These are phyloP conservation scores for Arachnomyces sp. DNA, from an alignment of 2,329 filamentous ascomycete species.

Conservation along the genomic window DNA sequence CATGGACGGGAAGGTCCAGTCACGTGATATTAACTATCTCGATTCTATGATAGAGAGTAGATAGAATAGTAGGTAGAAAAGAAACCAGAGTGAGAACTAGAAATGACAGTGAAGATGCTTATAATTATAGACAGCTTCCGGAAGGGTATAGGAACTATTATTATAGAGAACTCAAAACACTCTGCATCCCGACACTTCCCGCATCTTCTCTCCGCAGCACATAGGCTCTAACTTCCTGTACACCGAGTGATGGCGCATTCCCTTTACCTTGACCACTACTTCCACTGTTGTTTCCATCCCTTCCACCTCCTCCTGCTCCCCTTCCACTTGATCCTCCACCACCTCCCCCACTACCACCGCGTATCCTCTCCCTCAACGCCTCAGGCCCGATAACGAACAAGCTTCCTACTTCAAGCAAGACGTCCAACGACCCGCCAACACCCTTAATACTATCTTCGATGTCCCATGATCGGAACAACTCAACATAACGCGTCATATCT, in stretches of 20 bases:
- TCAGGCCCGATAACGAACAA: slow-evolving; percentile 88
- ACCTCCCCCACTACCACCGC: slow-evolving; percentile 43
- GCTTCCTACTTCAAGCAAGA: slow-evolving; percentile 87
- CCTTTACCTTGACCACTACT: slow-evolving; percentile 47
- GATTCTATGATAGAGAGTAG: too few relatives aligned
- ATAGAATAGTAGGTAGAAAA: too few relatives aligned
- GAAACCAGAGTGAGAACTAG: too few relatives aligned
- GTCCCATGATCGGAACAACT: slow-evolving; percentile 76
- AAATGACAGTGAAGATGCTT: too few relatives aligned
- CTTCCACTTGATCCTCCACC: slow-evolving; percentile 35
- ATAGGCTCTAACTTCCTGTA: slow-evolving; percentile 63
- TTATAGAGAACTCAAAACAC: slow-evolving; percentile 62
- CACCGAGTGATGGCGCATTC: slow-evolving; percentile 38
- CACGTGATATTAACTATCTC: too few relatives aligned
- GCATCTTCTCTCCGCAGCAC: slow-evolving; percentile 80
- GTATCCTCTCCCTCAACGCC: slow-evolving; percentile 62
- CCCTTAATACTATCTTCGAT: slow-evolving; percentile 54
- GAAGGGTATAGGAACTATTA: not conserved
- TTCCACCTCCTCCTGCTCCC: slow-evolving; percentile 37
- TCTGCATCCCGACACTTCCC: slow-evolving; percentile 71
- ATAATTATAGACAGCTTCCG: not conserved
- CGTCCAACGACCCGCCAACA: slow-evolving; percentile 59
- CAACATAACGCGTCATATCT: slow-evolving; percentile 88
- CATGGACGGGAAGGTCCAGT: too few relatives aligned
- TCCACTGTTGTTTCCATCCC: slow-evolving; percentile 22